A percentile compares a stretch with the other conserved stretches of the same genome.
Evolutionary conservation across 2,329 filamentous ascomycete genomes (phyloP).

Genomic region (Xylaria sp.): DNA sequence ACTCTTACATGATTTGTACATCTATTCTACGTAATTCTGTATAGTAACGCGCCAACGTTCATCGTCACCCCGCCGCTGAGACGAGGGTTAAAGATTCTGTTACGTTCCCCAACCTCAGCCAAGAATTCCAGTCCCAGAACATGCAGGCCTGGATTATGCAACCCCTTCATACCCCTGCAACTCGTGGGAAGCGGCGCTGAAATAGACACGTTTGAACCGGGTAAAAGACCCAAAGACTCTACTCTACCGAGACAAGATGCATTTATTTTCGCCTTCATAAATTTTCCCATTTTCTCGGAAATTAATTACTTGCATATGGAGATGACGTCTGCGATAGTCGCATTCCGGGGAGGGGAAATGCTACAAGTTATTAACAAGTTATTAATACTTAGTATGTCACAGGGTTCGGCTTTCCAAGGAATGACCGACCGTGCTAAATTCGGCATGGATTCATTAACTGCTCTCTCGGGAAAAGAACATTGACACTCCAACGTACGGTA

Average conservation of each 20-base stretch:
- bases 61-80: background rate
- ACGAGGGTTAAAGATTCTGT: background rate
- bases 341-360: background rate
- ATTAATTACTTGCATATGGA: background rate
- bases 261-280: background rate
- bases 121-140: background rate
- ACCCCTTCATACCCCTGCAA: constrained; percentile 12
- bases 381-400: background rate
- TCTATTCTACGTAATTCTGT: constrained; percentile 31
- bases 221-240: constrained; percentile 18
- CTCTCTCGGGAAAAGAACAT: constrained; percentile 21
- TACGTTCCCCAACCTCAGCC: background rate
- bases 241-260: background rate
- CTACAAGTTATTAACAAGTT: background rate
- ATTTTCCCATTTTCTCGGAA: background rate
- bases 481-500: no score
- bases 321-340: background rate
- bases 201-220: constrained; percentile 24
- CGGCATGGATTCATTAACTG: constrained; percentile 11
- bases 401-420: constrained; percentile 2
- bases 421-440: background rate
- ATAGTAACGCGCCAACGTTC: constrained; percentile 18
- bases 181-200: background rate
- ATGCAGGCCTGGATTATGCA: background rate
- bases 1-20: constrained; percentile 31